phyloP scores from a whole-genome alignment of 2,329 filamentous ascomycete species.

The Diaporthe helianthi region DNA sequence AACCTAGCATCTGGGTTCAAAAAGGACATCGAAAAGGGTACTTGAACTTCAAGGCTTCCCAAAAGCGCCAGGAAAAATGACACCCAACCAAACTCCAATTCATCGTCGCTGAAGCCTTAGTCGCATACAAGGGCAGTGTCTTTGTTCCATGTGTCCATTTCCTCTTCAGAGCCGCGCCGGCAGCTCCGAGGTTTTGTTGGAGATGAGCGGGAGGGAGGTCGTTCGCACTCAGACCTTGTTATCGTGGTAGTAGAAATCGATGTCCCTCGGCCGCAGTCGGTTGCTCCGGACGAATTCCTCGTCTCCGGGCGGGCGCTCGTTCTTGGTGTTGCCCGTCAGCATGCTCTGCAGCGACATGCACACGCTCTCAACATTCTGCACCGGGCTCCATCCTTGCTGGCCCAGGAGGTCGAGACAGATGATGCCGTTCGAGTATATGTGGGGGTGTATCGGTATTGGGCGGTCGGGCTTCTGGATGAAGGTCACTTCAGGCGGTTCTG shows the following conservation, averaged over 20 bases:
- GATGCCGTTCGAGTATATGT: constrained; percentile 98
- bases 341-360: constrained; percentile 99
- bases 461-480: constrained; percentile 73
- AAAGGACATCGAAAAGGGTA: not conserved
- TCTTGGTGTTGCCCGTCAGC: constrained; percentile 92
- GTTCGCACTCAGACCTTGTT: constrained; percentile 66
- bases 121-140: not conserved
- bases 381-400: constrained; percentile 89
- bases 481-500: constrained; percentile 93
- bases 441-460: constrained; percentile 90
- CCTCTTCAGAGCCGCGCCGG: constrained; percentile 19
- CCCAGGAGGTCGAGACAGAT: constrained; percentile 96
- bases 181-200: not conserved
- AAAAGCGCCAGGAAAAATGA: not conserved
- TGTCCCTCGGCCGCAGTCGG: constrained; percentile 80
- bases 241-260: constrained; percentile 94
- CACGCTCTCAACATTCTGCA: constrained; percentile 95
- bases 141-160: constrained; percentile 1
- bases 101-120: not conserved
- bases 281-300: constrained; percentile 87
- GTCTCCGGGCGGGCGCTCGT: constrained; percentile 89
- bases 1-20: not conserved
- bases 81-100: constrained; percentile 16
- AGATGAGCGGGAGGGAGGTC: not conserved
- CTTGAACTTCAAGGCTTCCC: constrained; percentile 1